Conservation (phyloP, 805 yeast species). For the Starmerella cellae region DNA sequence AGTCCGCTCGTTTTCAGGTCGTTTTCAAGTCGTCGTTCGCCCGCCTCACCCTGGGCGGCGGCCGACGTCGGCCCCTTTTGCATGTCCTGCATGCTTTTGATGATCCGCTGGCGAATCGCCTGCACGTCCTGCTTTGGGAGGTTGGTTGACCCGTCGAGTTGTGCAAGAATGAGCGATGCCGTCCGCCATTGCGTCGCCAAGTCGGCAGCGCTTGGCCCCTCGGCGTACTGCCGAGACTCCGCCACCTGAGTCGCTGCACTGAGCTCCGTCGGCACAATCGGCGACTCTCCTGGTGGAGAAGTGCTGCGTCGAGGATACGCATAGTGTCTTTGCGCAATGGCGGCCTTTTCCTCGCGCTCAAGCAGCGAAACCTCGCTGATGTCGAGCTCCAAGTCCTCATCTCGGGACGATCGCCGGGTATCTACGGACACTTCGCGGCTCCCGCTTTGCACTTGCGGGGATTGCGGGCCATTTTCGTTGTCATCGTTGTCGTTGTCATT, state of each 20-base stretch:
- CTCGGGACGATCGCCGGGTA: too few relatives aligned
- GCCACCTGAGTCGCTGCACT: constrained; percentile 16
- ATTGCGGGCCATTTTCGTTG: neutral
- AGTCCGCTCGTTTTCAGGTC: constrained; percentile 79
- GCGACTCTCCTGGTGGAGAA: constrained; percentile 2
- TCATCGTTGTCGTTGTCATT: neutral
- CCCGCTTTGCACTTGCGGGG: neutral
- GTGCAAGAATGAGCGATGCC: constrained; percentile 88
- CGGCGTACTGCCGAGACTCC: constrained; percentile 12
- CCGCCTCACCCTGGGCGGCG: constrained; percentile 56
- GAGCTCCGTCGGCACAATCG: constrained; percentile 14
- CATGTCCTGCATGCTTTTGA: constrained; percentile 61
- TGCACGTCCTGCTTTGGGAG: constrained; percentile 46
- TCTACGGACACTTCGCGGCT: neutral
- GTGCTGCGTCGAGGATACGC: neutral
- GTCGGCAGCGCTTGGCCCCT: constrained; percentile 33
- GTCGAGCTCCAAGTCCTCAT: constrained; percentile 12
- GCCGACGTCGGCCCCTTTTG: constrained; percentile 44
- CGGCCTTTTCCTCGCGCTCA: constrained; percentile 15
- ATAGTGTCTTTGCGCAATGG: neutral
- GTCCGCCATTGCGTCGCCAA: constrained; percentile 89
- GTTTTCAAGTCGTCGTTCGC: constrained; percentile 82
- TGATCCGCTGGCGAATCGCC: constrained; percentile 54
- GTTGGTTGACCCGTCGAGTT: constrained; percentile 49
- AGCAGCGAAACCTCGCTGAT: constrained; percentile 17